Percentiles rank a stretch among this genome's conserved stretches.
These are phyloP conservation scores for Persicaria tinctoria DNA, from an alignment of 148 eudicot species.

Conservation along the genomic window DNA sequence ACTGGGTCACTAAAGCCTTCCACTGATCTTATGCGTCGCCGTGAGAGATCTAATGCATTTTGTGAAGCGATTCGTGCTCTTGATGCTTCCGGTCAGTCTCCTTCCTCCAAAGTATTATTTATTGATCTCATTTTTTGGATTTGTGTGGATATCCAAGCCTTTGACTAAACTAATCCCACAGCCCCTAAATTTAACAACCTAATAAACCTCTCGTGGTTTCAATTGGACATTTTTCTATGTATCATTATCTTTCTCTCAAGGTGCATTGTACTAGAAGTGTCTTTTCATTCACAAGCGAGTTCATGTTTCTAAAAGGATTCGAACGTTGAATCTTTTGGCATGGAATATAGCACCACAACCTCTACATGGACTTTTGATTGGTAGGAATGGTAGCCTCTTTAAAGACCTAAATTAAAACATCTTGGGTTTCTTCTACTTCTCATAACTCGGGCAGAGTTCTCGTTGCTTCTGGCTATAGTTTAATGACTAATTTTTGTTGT, in stretches of 20 bases:
- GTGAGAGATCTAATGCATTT: conserved; percentile 90
- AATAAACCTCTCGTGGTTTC: too few species aligned
- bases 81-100: conserved; percentile 86
- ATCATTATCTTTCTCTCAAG: neutral
- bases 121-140: neutral
- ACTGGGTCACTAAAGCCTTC: conserved; percentile 50
- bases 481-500: neutral
- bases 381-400: too few species aligned
- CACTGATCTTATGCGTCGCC: conserved; percentile 68
- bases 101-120: neutral
- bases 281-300: neutral
- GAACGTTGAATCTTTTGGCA: too few species aligned
- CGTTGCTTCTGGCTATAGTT: neutral
- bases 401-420: neutral
- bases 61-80: conserved; percentile 96
- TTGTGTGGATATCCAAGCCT: neutral
- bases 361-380: too few species aligned
- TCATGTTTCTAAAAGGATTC: too few species aligned
- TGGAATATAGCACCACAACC: too few species aligned
- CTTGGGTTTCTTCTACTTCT: neutral
- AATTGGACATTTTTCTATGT: too few species aligned
- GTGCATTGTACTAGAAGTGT: neutral
- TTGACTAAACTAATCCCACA: too few species aligned
- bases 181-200: too few species aligned
- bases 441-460: neutral